Conservation (phyloP, 768 basidiomycete genomes). For the Hirschioporus abietinus region DNA sequence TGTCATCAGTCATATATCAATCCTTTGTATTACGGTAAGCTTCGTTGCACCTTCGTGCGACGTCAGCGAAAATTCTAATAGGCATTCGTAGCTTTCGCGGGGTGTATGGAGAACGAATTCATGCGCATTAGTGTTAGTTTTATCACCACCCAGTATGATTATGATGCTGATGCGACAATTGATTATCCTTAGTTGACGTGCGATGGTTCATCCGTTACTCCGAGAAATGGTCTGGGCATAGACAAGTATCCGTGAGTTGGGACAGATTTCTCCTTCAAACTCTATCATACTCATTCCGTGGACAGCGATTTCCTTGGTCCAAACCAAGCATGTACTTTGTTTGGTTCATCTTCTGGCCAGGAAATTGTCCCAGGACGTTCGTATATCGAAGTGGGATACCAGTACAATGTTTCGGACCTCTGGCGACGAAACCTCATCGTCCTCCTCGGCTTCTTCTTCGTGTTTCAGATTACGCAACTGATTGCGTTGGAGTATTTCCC, state of each 20-base stretch:
- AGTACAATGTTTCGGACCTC: conserved; percentile 42
- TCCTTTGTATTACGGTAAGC: conserved; percentile 64
- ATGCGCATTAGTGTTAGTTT: conserved; percentile 53
- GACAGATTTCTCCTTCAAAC: conserved; percentile 17
- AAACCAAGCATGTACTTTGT: conserved; percentile 76
- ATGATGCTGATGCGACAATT: conserved; percentile 7
- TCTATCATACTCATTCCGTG: conserved; percentile 16
- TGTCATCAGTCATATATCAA: conserved; percentile 65
- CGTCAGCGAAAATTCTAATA: not conserved
- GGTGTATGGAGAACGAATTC: conserved; percentile 84
- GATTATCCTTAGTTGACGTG: conserved; percentile 44
- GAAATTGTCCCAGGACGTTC: conserved; percentile 47
- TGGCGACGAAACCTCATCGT: conserved; percentile 71
- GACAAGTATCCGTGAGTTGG: conserved; percentile 55
- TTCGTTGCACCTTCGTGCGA: not conserved
- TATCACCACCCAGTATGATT: conserved; percentile 10
- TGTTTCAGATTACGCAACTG: conserved; percentile 67
- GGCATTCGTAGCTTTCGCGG: conserved; percentile 54
- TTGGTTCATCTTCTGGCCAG: conserved; percentile 56
- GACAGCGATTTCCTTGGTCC: conserved; percentile 46
- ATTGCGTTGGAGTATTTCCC: conserved; percentile 61
- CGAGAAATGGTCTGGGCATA: conserved; percentile 53
- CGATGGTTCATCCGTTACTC: conserved; percentile 59
- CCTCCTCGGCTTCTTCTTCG: conserved; percentile 60
- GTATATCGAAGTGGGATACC: conserved; percentile 59